Evolutionary conservation across 352 stramenopile genomes (phyloP), one percentile per base, ranked within the genome.

Genomic region (Peronospora belbahrii): DNA sequence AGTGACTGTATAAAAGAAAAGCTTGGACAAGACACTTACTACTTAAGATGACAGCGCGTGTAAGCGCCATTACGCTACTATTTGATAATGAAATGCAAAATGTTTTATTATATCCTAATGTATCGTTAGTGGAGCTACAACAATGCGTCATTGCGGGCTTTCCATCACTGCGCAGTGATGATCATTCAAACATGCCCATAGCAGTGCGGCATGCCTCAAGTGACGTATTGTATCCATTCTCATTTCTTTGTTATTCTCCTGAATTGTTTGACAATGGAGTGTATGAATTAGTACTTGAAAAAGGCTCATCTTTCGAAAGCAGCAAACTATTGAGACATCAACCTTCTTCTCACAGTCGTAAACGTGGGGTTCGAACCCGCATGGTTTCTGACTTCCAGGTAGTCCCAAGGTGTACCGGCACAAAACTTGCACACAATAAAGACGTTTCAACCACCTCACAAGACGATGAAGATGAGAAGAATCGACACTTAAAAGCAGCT

Each of bases 141-240:
- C 54, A 51, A 15, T 86, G 74, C 46, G 36, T 86, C 22, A 28
- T 42, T 7, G 70, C 72, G 19, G 65, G 60, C 19, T 86, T 86
- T 49, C 50, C 49, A 31, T 4, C 25, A 17, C 58, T 62, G n/a
- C n/a, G n/a, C 35, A 25, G 11, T 32, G 18, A 20, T 33, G 6
- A 24, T 4, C 1, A 8, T 3, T 25, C 18, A 3, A 41, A 63
- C 38, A 20, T 31, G 44, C 23, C 41, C 7, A 59, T 57, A 32
- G 62, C 64, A 19, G 17, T 75, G 25, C 39, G 28, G 11, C 52
- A 64, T 40, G 51, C 36, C 31, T 51, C 48, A 31, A 65, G 46
- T 27, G 38, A 58, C 59, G 62, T 87, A 6, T 62, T 87, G 25
- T 89, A 80, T 45, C 77, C 80, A 46, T 49, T 87, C 19, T 89